Conservation (phyloP, 176 grass and related monocot species). For the Poa pratensis region DNA sequence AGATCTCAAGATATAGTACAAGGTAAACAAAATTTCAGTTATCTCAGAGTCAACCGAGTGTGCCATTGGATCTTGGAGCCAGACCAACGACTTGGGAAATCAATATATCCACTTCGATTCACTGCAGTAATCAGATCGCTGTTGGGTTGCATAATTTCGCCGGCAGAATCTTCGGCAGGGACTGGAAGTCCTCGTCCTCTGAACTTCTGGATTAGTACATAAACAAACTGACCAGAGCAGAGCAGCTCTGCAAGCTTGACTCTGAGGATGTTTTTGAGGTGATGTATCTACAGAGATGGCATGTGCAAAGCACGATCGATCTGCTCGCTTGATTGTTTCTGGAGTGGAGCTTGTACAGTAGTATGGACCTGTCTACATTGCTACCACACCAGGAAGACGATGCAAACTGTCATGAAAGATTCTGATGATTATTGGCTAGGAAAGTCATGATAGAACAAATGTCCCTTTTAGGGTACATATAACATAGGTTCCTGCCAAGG, state of each 20-base stretch:
- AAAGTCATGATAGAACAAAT: slow-evolving; percentile 11
- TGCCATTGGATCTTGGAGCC: slow-evolving; percentile 37
- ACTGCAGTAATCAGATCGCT: neutral
- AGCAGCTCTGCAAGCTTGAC: slow-evolving; percentile 16
- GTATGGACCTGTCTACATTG: neutral
- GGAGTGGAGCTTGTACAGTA: neutral
- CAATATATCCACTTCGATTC: slow-evolving; percentile 23
- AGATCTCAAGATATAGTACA: slow-evolving; percentile 24
- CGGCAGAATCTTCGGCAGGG: slow-evolving; percentile 7
- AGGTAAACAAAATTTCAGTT: neutral
- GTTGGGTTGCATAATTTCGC: neutral
- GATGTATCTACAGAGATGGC: neutral
- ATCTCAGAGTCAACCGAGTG: neutral
- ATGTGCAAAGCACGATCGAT: neutral
- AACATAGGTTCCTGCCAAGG: neutral
- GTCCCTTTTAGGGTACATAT: neutral
- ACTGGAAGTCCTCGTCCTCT: slow-evolving; percentile 1
- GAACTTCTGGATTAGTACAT: neutral
- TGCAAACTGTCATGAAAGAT: neutral
- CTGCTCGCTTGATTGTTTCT: neutral
- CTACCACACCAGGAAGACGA: neutral
- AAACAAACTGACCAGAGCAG: neutral
- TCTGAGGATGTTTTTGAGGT: slow-evolving; percentile 36
- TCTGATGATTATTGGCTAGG: neutral
- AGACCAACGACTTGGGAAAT: slow-evolving; percentile 12